Conservation (phyloP, 805 yeast genomes). For the Candida dajiaensis region DNA sequence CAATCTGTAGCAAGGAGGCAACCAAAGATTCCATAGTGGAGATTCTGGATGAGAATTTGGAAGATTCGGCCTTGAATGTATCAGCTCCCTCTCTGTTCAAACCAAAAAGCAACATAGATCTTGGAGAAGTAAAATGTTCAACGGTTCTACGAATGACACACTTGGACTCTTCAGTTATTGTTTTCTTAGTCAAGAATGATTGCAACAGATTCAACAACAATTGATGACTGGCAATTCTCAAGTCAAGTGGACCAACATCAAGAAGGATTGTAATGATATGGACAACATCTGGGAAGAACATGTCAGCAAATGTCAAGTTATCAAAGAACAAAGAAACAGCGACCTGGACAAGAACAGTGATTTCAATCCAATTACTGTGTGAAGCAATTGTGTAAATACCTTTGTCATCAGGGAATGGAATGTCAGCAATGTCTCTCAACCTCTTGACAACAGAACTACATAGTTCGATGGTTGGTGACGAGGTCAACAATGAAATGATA, state of each 20-base stretch:
- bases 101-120: constrained; percentile 66
- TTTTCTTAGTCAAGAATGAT: constrained; percentile 54
- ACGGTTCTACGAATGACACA: constrained; percentile 40
- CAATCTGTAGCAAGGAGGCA: constrained; percentile 45
- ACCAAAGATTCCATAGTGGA: constrained; percentile 53
- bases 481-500: constrained; percentile 53
- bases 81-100: constrained; percentile 48
- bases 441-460: constrained; percentile 59
- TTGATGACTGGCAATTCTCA: constrained; percentile 57
- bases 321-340: constrained; percentile 67
- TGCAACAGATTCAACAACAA: constrained; percentile 63
- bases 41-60: constrained; percentile 33
- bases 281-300: constrained; percentile 66
- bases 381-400: constrained; percentile 41
- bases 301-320: constrained; percentile 51
- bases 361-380: constrained; percentile 63
- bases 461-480: constrained; percentile 65
- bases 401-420: constrained; percentile 37
- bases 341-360: constrained; percentile 59
- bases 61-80: constrained; percentile 27
- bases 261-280: constrained; percentile 57
- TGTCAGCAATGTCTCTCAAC: constrained; percentile 47
- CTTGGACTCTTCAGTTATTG: constrained; percentile 35
- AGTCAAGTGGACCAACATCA: constrained; percentile 44
- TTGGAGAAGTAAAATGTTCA: constrained; percentile 42